Evolutionary conservation across 2,329 filamentous ascomycete species (phyloP).

Genomic region (Microcyclosporella mali): DNA sequence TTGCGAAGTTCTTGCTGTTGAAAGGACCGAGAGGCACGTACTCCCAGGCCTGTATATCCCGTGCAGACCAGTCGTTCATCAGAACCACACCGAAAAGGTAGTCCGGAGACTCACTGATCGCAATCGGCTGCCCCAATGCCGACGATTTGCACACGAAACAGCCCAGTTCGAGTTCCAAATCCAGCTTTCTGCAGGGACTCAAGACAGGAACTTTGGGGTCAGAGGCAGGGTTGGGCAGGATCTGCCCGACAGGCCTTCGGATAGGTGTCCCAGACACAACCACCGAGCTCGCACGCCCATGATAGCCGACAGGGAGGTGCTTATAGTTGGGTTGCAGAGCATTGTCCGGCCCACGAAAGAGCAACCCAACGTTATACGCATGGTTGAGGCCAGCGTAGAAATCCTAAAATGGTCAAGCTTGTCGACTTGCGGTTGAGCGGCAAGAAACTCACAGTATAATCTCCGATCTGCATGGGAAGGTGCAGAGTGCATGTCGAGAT

Average conservation of each 20-base stretch:
- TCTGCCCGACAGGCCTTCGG: constrained; percentile 68
- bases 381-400: constrained; percentile 79
- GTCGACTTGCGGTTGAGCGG: not conserved
- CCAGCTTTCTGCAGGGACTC: constrained; percentile 59
- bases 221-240: constrained; percentile 57
- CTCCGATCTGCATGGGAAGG: constrained; percentile 69
- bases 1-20: constrained; percentile 76
- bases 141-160: constrained; percentile 65
- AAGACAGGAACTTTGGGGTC: constrained; percentile 59
- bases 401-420: constrained; percentile 48
- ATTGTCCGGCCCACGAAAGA: constrained; percentile 67
- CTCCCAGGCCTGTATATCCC: constrained; percentile 79
- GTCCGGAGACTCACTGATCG: constrained; percentile 59
- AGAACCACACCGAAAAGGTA: constrained; percentile 73
- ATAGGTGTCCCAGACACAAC: constrained; percentile 69
- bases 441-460: constrained; percentile 49
- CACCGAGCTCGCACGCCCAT: constrained; percentile 69
- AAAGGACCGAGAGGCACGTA: constrained; percentile 73
- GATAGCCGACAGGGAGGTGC: constrained; percentile 75
- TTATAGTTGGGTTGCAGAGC: constrained; percentile 77
- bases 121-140: constrained; percentile 57
- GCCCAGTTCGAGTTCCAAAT: constrained; percentile 75
- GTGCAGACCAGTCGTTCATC: constrained; percentile 81
- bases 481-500: constrained; percentile 58
- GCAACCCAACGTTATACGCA: constrained; percentile 63